Evolutionary conservation across 306 rosid genomes (phyloP).

Genomic region (Rosa lucieae): DNA sequence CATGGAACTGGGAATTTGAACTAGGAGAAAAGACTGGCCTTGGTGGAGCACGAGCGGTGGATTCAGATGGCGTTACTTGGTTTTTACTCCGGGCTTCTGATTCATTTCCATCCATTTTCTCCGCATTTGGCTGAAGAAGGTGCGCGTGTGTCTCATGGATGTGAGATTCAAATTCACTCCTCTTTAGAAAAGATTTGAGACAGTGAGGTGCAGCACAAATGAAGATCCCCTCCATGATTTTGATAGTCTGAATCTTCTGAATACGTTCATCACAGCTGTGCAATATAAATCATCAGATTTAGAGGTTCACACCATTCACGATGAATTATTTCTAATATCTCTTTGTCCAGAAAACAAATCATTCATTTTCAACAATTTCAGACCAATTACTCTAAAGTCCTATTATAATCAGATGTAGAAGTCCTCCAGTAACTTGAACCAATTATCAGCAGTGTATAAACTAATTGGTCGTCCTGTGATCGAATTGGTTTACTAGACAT

Average conservation of each 20-base stretch:
- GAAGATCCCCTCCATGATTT: constrained; percentile 98
- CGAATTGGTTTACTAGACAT: not conserved
- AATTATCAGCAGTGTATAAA: not conserved
- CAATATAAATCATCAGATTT: constrained; percentile 33
- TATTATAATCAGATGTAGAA: not conserved
- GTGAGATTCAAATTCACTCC: constrained; percentile 82
- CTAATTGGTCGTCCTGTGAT: not conserved
- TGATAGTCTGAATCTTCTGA: constrained; percentile 95
- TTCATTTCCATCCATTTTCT: constrained; percentile 81
- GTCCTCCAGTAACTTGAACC: not conserved
- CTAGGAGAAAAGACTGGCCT: constrained; percentile 79
- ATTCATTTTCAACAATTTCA: not conserved
- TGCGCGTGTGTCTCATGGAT: constrained; percentile 70
- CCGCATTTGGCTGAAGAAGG: constrained; percentile 75
- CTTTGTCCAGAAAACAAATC: not conserved
- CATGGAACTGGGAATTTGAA: constrained; percentile 73
- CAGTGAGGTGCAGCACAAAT: constrained; percentile 98
- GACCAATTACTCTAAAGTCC: not conserved
- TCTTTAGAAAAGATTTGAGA: constrained; percentile 84
- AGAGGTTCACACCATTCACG: constrained; percentile 19
- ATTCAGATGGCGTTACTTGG: constrained; percentile 75
- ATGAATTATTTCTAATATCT: not conserved
- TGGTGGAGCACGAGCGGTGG: constrained; percentile 64
- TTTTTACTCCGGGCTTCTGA: constrained; percentile 77
- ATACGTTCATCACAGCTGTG: constrained; percentile 92